These are phyloP conservation scores for Stephanodiscus triporus DNA, from an alignment of 108 stramenopile species.

Conservation along the genomic window DNA sequence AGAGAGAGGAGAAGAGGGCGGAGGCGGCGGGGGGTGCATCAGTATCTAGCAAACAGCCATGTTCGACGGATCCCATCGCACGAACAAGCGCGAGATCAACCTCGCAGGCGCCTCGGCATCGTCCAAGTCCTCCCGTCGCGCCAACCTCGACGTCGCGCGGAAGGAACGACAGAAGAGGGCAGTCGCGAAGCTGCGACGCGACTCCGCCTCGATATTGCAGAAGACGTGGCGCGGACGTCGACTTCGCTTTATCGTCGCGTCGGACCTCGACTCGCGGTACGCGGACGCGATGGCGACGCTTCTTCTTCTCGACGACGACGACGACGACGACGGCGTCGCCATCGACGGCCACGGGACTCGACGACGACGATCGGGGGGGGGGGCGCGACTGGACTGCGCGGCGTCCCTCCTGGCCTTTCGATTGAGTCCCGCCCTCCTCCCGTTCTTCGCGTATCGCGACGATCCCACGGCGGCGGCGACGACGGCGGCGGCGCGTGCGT, in stretches of 20 bases:
- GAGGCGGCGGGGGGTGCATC: too few species aligned
- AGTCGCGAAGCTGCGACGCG: slow-evolving; percentile 24
- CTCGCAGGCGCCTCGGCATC: slow-evolving; percentile 34
- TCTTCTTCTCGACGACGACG: not conserved
- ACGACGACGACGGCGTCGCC: not conserved
- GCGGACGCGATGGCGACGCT: not conserved
- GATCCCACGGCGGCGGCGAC: too few species aligned
- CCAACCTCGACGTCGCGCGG: slow-evolving; percentile 23
- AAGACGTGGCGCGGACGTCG: slow-evolving; percentile 30
- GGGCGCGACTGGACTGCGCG: not conserved
- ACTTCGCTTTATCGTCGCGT: not conserved
- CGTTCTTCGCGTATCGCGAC: too few species aligned
- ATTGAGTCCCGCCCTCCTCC: slow-evolving; percentile 30
- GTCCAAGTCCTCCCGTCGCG: slow-evolving; percentile 12
- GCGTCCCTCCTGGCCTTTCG: slow-evolving; percentile 35
- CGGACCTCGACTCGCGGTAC: too few species aligned
- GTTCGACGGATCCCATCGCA: slow-evolving; percentile 49
- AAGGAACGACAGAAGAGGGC: slow-evolving; percentile 33
- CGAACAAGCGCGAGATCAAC: slow-evolving; percentile 48
- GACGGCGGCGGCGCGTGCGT: too few species aligned
- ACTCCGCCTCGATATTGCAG: slow-evolving; percentile 20
- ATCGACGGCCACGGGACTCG: not conserved
- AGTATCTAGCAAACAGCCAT: too few species aligned
- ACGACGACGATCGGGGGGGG: not conserved
- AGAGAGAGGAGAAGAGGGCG: too few species aligned